Conservation (phyloP, 345 rosid species). For the Lepidium africanum region DNA sequence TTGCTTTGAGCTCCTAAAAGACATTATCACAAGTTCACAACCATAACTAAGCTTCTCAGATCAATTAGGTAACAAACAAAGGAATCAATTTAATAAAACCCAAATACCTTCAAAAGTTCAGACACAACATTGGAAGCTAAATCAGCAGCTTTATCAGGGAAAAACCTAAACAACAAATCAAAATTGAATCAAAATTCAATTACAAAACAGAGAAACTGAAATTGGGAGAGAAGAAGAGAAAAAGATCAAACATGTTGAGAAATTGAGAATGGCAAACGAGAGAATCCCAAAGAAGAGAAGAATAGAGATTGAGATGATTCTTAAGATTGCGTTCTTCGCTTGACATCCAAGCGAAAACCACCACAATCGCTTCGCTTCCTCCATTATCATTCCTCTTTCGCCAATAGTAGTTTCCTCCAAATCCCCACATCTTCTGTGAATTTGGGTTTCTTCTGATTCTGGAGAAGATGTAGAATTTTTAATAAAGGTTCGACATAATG, state of each 20-base stretch:
- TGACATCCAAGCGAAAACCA: constrained; percentile 86
- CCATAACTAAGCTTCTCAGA: neutral
- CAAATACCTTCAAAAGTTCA: constrained; percentile 56
- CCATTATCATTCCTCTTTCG: constrained; percentile 37
- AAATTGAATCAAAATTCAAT: neutral
- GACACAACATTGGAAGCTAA: constrained; percentile 56
- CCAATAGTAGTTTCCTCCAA: constrained; percentile 79
- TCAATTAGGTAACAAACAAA: neutral
- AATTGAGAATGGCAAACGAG: constrained; percentile 82
- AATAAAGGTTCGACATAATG: neutral
- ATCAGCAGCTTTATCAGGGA: constrained; percentile 69
- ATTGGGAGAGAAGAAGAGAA: neutral
- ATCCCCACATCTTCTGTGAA: constrained; percentile 55
- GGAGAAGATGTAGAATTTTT: neutral
- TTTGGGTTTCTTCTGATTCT: neutral
- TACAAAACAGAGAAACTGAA: neutral
- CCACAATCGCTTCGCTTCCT: constrained; percentile 52
- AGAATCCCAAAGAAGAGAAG: constrained; percentile 66
- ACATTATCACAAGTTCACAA: neutral
- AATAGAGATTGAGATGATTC: constrained; percentile 56
- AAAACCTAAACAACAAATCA: constrained; percentile 49
- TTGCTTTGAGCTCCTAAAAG: constrained; percentile 63
- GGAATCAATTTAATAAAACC: neutral
- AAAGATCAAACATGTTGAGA: constrained; percentile 54
- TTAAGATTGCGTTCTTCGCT: constrained; percentile 67